Evolutionary conservation across 2,329 filamentous ascomycete species (phyloP).

Genomic region (Diaporthe humulicola): DNA sequence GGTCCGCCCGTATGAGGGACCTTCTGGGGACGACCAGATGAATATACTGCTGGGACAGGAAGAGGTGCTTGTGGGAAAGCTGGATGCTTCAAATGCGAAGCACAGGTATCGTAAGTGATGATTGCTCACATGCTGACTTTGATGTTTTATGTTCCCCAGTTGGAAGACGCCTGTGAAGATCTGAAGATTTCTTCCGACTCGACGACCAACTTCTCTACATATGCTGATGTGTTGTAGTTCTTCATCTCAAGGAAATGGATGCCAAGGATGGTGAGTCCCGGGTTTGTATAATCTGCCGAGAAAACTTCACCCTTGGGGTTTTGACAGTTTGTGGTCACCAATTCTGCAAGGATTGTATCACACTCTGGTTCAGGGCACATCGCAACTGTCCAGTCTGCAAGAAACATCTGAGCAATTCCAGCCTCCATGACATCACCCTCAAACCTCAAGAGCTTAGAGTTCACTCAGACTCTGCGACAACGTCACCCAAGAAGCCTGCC

Average conservation of each 20-base stretch:
- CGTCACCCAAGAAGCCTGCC: slow-evolving; percentile 45
- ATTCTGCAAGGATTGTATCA: slow-evolving; percentile 91
- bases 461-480: slow-evolving; percentile 54
- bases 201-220: background rate
- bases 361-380: slow-evolving; percentile 80
- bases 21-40: slow-evolving; percentile 65
- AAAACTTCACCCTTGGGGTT: slow-evolving; percentile 80
- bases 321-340: slow-evolving; percentile 91
- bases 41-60: slow-evolving; percentile 60
- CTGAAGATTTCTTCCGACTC: too few species aligned
- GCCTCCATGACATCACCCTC: slow-evolving; percentile 88
- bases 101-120: slow-evolving; percentile 74
- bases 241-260: slow-evolving; percentile 69
- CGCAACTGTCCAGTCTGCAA: slow-evolving; percentile 90
- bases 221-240: slow-evolving; percentile 54
- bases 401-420: slow-evolving; percentile 70
- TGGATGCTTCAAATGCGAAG: slow-evolving; percentile 78
- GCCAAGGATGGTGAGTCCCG: slow-evolving; percentile 73
- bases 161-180: background rate
- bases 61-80: slow-evolving; percentile 64
- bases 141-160: background rate
- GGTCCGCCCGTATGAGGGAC: slow-evolving; percentile 80
- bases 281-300: slow-evolving; percentile 89
- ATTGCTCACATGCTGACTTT: background rate
- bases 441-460: slow-evolving; percentile 81